Percentiles rank a stretch among this genome's conserved stretches.
Conservation (phyloP, 2,329 filamentous ascomycete genomes). For the Monosporascus sp. region DNA sequence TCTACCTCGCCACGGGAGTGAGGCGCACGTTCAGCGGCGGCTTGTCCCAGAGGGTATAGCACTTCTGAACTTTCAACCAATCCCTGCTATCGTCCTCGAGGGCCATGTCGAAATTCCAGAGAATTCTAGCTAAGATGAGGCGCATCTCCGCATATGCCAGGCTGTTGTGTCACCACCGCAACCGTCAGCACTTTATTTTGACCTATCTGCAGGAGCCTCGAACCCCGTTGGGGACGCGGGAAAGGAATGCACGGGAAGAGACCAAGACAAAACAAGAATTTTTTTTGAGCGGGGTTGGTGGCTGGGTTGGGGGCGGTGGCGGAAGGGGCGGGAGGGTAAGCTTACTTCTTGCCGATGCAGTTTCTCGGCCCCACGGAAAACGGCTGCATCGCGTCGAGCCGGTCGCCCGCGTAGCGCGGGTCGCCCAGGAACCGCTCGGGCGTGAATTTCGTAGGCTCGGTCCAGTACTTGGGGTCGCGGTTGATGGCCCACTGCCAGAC, state of each 20-base stretch:
- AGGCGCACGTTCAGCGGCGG: slow-evolving; percentile 26
- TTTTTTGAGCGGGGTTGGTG: background rate
- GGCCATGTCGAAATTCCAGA: slow-evolving; percentile 35
- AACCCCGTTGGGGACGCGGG: too few relatives aligned
- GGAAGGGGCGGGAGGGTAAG: background rate
- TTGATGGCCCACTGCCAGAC: slow-evolving; percentile 34
- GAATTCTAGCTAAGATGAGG: slow-evolving; percentile 31
- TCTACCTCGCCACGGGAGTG: slow-evolving; percentile 9
- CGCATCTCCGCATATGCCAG: slow-evolving; percentile 39
- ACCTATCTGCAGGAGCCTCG: too few relatives aligned
- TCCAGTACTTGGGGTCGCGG: slow-evolving; percentile 31
- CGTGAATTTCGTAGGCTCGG: slow-evolving; percentile 31
- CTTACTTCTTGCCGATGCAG: slow-evolving; percentile 37
- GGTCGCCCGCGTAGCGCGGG: slow-evolving; percentile 27
- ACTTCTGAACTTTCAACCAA: slow-evolving; percentile 28
- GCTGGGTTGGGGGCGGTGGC: background rate
- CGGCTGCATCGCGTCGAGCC: slow-evolving; percentile 30
- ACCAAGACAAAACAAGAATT: too few relatives aligned
- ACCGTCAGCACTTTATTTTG: background rate
- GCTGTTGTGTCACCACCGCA: slow-evolving; percentile 18
- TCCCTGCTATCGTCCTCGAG: slow-evolving; percentile 20
- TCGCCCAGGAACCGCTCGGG: slow-evolving; percentile 35
- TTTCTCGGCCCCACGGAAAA: slow-evolving; percentile 35
- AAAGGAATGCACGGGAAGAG: too few relatives aligned
- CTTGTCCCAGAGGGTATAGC: slow-evolving; percentile 32